Evolutionary conservation across 352 stramenopile species (phyloP), one percentile per base, ranked within the genome.

Genomic region (Lagenidium giganteum): DNA sequence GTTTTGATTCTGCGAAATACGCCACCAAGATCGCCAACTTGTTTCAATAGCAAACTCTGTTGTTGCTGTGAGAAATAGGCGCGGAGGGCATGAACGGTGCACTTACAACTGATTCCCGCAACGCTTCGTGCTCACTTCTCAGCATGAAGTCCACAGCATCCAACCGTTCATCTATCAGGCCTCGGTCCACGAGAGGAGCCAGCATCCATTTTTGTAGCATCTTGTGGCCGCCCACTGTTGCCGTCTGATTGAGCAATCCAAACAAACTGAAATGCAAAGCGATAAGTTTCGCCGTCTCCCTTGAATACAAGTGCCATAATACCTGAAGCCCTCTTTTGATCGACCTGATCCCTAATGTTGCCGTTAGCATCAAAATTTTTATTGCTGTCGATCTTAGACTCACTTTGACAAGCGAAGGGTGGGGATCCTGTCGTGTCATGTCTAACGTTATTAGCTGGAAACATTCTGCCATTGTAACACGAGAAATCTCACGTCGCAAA

Each of bases 271-370:
- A 51, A 27, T 26, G 0, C 23, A 30, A 33, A 29, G 30, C 11
- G 4, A 33, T 40, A 27, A 28, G 11, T 20, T 40, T 3, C 7
- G 16, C 14, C 31, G 4, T 16, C 4, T 22, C 2, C 17, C 9
- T 31, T 29, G n/a, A 34, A 31, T 20, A 33, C 12, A 23, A 28
- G 9, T 33, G 21, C 16, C 9, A 13, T 14, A 45, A 25, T 33
- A 90, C 81, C 81, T 93, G 39, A 91, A 90, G 5, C 81, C 81
- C 74, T 93, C 81, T 56, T 92, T 94, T 4, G 77, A 66, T 54
- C 70, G 64, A n/a, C 79, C 81, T 44, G 53, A 65, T 27, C 70
- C 69, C 79, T 91, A 18, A 11, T 28, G 9, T n/a, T 11, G 20
- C 33, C 32, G 28, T 13, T 12, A 24, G 14, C 11, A 53, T 9